Percentiles rank a stretch among this genome's conserved stretches.
phyloP scores from a whole-genome alignment of 352 stramenopile genomes.

The Phytophthora pinifolia region DNA sequence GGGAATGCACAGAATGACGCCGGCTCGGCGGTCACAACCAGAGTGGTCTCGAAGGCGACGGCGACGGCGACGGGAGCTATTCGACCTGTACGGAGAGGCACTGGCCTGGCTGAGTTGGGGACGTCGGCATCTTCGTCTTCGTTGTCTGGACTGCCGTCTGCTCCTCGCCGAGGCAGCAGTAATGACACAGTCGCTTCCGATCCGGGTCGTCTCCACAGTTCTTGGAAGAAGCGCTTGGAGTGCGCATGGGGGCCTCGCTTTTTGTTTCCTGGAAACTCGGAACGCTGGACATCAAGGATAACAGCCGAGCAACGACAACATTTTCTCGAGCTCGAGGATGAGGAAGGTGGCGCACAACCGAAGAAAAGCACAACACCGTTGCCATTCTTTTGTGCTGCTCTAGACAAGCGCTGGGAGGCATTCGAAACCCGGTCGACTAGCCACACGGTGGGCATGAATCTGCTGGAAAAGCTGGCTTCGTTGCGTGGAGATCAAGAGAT shows the following conservation, averaged over 20 bases:
- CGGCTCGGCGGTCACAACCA: not conserved
- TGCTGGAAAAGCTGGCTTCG: constrained; percentile 48
- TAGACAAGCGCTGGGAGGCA: constrained; percentile 49
- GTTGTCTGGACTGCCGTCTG: constrained; percentile 22
- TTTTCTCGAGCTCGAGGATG: constrained; percentile 30
- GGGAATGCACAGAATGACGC: constrained; percentile 5
- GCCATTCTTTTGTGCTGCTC: constrained; percentile 43
- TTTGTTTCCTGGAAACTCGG: constrained; percentile 36
- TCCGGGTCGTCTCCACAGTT: constrained; percentile 34
- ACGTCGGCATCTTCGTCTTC: constrained; percentile 24
- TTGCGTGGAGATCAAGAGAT: constrained; percentile 44
- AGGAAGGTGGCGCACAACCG: constrained; percentile 14
- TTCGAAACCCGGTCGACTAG: constrained; percentile 61
- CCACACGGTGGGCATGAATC: constrained; percentile 49
- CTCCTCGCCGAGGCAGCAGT: constrained; percentile 6
- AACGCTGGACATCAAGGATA: constrained; percentile 28
- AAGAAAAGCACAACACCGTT: constrained; percentile 38
- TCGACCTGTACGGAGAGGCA: constrained; percentile 18
- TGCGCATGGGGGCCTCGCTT: constrained; percentile 60
- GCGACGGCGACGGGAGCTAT: constrained; percentile 6
- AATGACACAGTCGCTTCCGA: constrained; percentile 29
- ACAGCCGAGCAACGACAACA: constrained; percentile 11
- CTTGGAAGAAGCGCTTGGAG: constrained; percentile 61
- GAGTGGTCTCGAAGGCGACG: constrained; percentile 3
- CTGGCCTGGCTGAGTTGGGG: constrained; percentile 12